A percentile compares a stretch with the other conserved stretches of the same genome.
These are phyloP conservation scores for Oidiodendron maius DNA, from an alignment of 495 filamentous ascomycete species.

Conservation along the genomic window DNA sequence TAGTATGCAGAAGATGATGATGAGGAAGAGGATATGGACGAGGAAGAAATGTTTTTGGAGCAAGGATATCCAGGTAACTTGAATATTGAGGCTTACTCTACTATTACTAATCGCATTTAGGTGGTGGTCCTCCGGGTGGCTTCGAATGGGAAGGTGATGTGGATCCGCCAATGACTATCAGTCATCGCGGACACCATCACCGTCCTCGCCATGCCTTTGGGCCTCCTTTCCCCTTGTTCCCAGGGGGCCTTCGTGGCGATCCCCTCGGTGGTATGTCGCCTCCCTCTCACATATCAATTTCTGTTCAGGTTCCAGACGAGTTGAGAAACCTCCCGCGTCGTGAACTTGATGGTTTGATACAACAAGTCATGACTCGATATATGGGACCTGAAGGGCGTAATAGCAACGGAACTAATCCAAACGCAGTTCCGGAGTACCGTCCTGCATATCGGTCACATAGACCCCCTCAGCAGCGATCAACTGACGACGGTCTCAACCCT, in stretches of 20 bases:
- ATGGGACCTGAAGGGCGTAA: neutral
- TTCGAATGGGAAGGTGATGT: conserved; percentile 30
- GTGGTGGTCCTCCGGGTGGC: conserved; percentile 13
- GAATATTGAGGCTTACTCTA: neutral
- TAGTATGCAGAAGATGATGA: conserved; percentile 48
- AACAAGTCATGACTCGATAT: neutral
- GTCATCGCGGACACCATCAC: conserved; percentile 2
- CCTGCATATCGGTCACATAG: conserved; percentile 16
- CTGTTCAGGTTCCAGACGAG: neutral
- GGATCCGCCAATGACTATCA: conserved; percentile 30
- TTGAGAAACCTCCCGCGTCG: neutral
- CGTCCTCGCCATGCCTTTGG: conserved; percentile 12
- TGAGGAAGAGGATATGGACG: conserved; percentile 67
- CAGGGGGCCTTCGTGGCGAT: conserved; percentile 35
- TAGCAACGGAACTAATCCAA: conserved; percentile 22
- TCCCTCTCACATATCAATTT: neutral
- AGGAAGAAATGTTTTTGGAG: conserved; percentile 58
- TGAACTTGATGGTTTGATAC: neutral
- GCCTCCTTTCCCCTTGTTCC: conserved; percentile 32
- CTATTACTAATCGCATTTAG: conserved; percentile 8
- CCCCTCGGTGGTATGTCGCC: conserved; percentile 32
- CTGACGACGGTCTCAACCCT: conserved; percentile 79
- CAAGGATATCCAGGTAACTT: conserved; percentile 61
- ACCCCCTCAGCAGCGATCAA: conserved; percentile 33
- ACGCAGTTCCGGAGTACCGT: conserved; percentile 21